These are phyloP conservation scores for Globisporangium ultimum DNA, from an alignment of 352 stramenopile genomes.

Conservation along the genomic window DNA sequence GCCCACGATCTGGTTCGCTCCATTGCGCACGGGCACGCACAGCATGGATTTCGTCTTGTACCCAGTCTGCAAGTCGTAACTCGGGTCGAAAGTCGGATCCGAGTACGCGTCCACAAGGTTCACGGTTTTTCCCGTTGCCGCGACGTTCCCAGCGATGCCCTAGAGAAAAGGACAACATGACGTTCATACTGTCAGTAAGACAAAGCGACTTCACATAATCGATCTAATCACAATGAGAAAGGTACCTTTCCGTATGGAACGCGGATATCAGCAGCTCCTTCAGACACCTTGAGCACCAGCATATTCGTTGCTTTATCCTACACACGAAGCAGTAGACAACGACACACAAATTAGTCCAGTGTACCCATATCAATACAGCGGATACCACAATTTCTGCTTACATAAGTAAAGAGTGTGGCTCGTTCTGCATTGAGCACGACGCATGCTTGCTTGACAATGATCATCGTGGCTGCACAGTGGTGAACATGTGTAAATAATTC, in stretches of 20 bases:
- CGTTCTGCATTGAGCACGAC: conserved; percentile 87
- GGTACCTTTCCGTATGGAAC: conserved; percentile 75
- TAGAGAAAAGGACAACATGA: conserved; percentile 10
- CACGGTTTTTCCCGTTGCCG: conserved; percentile 69
- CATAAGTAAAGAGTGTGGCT: conserved; percentile 88
- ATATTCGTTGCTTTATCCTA: conserved; percentile 72
- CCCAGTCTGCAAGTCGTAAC: conserved; percentile 90
- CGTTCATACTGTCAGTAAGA: no score
- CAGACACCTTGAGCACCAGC: conserved; percentile 84
- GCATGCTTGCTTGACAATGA: conserved; percentile 86
- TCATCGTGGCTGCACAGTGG: conserved; percentile 51
- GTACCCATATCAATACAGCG: no score
- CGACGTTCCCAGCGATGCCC: conserved; percentile 88
- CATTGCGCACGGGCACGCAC: conserved; percentile 86
- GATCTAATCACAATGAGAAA: background rate
- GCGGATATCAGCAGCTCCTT: conserved; percentile 83
- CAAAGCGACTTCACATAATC: background rate
- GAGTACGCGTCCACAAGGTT: conserved; percentile 93
- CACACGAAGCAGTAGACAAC: background rate
- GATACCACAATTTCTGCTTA: conserved; percentile 17
- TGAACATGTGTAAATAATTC: no score
- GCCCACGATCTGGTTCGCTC: conserved; percentile 75
- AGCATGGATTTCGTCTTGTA: conserved; percentile 92
- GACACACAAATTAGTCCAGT: no score
- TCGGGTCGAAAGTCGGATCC: conserved; percentile 90